Percentiles rank a stretch among this genome's conserved stretches.
phyloP scores from a whole-genome alignment of 352 stramenopile genomes.

The Globisporangium rhizosaccharum region DNA sequence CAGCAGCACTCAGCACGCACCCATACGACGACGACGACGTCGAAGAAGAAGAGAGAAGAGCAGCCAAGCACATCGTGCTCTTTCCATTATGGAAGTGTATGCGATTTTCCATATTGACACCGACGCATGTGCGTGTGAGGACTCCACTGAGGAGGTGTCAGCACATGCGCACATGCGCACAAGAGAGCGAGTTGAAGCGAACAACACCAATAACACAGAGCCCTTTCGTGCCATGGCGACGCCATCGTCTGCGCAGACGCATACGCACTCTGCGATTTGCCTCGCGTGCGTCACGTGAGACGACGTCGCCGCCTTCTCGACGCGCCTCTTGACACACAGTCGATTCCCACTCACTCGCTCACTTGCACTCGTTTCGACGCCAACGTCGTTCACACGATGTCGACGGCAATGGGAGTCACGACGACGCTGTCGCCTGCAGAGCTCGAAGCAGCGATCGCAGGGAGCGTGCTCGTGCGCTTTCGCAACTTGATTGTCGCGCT shows the following conservation, averaged over 20 bases:
- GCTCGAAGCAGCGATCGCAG: not conserved
- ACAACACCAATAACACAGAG: no score
- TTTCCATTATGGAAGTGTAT: not conserved
- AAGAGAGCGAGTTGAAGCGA: no score
- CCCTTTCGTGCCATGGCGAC: no score
- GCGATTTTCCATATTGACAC: not conserved
- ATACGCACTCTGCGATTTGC: no score
- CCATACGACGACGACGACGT: no score
- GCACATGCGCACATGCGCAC: no score
- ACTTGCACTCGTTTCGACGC: not conserved
- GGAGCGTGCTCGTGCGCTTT: conserved; percentile 11
- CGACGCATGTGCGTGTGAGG: no score
- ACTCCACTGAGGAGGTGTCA: not conserved
- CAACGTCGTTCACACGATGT: not conserved
- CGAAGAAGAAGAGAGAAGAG: no score
- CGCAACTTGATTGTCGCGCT: conserved; percentile 29
- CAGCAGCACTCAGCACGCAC: not conserved
- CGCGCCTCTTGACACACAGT: not conserved
- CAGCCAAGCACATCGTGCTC: not conserved
- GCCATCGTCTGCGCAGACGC: no score
- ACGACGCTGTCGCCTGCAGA: not conserved
- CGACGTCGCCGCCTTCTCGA: no score
- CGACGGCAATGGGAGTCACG: not conserved
- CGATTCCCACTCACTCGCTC: not conserved
- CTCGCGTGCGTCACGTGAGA: no score